Evolutionary conservation across 495 filamentous ascomycete genomes (phyloP), one percentile per base, ranked within the genome.

Genomic region (Aspergillus sclerotioniger): DNA sequence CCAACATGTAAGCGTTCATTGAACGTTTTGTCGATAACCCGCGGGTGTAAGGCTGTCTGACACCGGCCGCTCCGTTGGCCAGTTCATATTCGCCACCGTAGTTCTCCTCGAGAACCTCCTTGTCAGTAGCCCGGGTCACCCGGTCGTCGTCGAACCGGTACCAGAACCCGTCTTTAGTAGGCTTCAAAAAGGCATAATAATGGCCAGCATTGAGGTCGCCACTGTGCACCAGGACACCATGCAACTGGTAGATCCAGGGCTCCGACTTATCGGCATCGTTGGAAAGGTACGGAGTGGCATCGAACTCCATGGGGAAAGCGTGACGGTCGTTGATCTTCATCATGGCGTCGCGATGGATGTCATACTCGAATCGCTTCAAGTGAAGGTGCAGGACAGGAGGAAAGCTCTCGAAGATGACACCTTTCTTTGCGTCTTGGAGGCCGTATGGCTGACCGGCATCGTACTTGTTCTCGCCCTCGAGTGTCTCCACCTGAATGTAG

Each of bases 281-380:
- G 49, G 90, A 88, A 16, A 99, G 84, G 67, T 96, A 99, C 9
- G 89, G 91, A 5, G 86, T 76, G 6, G 92, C 90, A 72, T 99
- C 92, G 65, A 95, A 95, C 62, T 88, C 82, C 66, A 97, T 90
- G 6, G 94, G 94, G 70, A 97, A 99, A 58, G 96, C 94, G 71
- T 96, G 96, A 48, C 93, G 88, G 67, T 98, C 94, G 68, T 99
- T 98, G 67, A 99, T 89, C 75, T 99, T 99, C 86, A 93, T 96
- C 94, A 96, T 96, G 20, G 90, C 91, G 70, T 97, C 91, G 51
- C 89, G 86, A 46, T 96, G 87, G 60, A 97, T 85, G 73, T 99
- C 93, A 68, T 99, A 99, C 68, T 97, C 92, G 71, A 99, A 99
- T 17, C 94, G 88, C 72, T 99, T 99, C 41, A 99, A 82, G 70